Evolutionary conservation across 352 stramenopile species (phyloP), one percentile per base, ranked within the genome.

Genomic region (Pythium dissotocum): DNA sequence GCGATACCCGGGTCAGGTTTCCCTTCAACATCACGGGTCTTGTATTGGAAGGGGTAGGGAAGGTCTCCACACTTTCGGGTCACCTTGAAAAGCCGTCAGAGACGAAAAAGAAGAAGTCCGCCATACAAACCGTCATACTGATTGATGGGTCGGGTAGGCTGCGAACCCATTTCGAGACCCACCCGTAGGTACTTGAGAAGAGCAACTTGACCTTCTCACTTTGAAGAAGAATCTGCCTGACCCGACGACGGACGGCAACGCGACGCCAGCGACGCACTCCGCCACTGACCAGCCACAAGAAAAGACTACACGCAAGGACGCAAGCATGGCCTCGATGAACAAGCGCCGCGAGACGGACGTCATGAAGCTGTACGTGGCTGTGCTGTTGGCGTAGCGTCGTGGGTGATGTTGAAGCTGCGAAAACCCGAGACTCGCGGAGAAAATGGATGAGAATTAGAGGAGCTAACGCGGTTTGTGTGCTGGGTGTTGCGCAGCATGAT

Each of bases 281-380:
- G 33, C 40, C 1, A 46, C 28, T 32, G 42, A 46, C 26, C 13
- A 8, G 24, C 58, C 36, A 36, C 40, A 58, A 7, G 8, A 57
- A 24, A 7, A 14, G 18, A 32, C 16, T 54, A 21, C 9, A 55
- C 4, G 6, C 16, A 21, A 42, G 2, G 14, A 42, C 32, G 18
- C 54, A 60, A 75, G 28, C 63, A 93, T 90, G 82, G 80, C 64
- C 75, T 86, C 86, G 64, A 79, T 75, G 70, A 95, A 90, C 73
- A 94, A 92, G 70, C 87, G 89, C 60, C 85, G 87, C 61, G 88
- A 95, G 67, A 94, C 81, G 51, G 89, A 97, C 72, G 87, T 97
- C 75, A 97, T 97, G 89, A 97, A 97, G 77, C 85, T 97, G 83
- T 95, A 63, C 63, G 78, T 68, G 2, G 4, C 12, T 4, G 8